These are phyloP conservation scores for Amylostereum areolatum DNA, from an alignment of 1,284 basidiomycete genomes.

Conservation along the genomic window DNA sequence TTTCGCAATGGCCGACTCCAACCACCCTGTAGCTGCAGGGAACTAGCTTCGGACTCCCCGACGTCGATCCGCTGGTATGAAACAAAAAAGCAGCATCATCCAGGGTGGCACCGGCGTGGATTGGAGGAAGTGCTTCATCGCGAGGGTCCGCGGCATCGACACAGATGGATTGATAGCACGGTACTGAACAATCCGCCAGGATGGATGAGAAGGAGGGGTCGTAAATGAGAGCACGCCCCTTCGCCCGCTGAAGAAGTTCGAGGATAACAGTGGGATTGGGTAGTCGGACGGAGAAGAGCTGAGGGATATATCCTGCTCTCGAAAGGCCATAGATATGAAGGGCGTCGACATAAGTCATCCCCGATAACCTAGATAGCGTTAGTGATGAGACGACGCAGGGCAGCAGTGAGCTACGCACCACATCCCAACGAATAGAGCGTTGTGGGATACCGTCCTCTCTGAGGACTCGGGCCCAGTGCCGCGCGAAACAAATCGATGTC, in stretches of 20 bases:
- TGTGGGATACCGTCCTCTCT: slow-evolving; percentile 34
- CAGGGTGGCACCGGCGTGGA: slow-evolving; percentile 27
- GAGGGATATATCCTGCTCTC: slow-evolving; percentile 66
- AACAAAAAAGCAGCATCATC: slow-evolving; percentile 58
- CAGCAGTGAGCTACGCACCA: slow-evolving; percentile 40
- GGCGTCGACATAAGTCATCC: slow-evolving; percentile 60
- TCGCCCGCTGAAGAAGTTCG: slow-evolving; percentile 52
- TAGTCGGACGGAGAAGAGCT: slow-evolving; percentile 64
- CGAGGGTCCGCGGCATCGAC: slow-evolving; percentile 30
- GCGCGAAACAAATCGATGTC: slow-evolving; percentile 51
- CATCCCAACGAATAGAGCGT: slow-evolving; percentile 59
- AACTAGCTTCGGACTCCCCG: slow-evolving; percentile 67
- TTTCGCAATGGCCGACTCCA: slow-evolving; percentile 51
- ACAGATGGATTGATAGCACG: slow-evolving; percentile 38
- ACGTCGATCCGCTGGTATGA: slow-evolving; percentile 72
- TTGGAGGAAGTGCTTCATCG: slow-evolving; percentile 36
- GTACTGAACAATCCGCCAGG: slow-evolving; percentile 37
- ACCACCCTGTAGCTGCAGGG: slow-evolving; percentile 60
- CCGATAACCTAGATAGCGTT: slow-evolving; percentile 46
- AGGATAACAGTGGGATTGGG: slow-evolving; percentile 63
- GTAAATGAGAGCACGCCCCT: slow-evolving; percentile 55
- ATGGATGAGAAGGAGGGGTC: slow-evolving; percentile 40
- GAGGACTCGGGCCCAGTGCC: slow-evolving; percentile 47
- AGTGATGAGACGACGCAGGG: slow-evolving; percentile 4
- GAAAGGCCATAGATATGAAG: slow-evolving; percentile 67